Percentiles rank a stretch among this genome's conserved stretches.
Conservation (phyloP, 1,284 basidiomycete genomes). For the Rhodotorula sp. region DNA sequence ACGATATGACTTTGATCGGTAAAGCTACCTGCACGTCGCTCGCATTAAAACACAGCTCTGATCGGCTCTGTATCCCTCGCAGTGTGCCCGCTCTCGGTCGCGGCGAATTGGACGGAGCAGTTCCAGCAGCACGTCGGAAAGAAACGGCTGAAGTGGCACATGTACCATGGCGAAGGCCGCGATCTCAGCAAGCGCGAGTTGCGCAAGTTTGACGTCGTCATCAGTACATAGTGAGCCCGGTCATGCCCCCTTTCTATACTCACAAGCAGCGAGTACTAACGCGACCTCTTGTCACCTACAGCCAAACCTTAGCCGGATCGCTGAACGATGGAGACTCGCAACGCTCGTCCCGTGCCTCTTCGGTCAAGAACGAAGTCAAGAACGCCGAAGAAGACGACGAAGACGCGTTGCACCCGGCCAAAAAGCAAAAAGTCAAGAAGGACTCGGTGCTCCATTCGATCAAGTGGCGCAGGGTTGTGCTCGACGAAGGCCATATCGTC, state of each 20-base stretch:
- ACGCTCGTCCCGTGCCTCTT: constrained; percentile 3
- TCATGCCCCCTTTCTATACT: neutral
- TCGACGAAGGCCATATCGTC: constrained; percentile 84
- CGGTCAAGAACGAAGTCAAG: neutral
- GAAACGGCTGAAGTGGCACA: constrained; percentile 60
- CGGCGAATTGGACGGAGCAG: constrained; percentile 90
- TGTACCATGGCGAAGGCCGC: constrained; percentile 54
- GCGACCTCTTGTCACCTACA: constrained; percentile 2
- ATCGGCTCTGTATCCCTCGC: constrained; percentile 8
- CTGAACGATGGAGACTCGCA: constrained; percentile 40
- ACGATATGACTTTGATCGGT: constrained; percentile 44
- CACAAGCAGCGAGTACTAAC: too few relatives aligned
- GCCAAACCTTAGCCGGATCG: constrained; percentile 35
- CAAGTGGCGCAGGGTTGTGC: constrained; percentile 79
- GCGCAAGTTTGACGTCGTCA: constrained; percentile 71
- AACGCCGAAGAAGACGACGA: constrained; percentile 14
- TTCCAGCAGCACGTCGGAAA: constrained; percentile 52
- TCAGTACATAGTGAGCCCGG: constrained; percentile 79
- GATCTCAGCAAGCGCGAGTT: constrained; percentile 62
- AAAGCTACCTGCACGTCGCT: constrained; percentile 31
- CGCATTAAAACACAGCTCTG: neutral
- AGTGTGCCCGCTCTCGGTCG: constrained; percentile 82
- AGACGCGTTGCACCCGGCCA: constrained; percentile 3
- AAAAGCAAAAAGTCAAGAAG: constrained; percentile 52
- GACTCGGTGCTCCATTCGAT: constrained; percentile 63